Base-by-base conservation (phyloP, 371 early-diverging fungal genomes). In the Mortierella sp. region DNA sequence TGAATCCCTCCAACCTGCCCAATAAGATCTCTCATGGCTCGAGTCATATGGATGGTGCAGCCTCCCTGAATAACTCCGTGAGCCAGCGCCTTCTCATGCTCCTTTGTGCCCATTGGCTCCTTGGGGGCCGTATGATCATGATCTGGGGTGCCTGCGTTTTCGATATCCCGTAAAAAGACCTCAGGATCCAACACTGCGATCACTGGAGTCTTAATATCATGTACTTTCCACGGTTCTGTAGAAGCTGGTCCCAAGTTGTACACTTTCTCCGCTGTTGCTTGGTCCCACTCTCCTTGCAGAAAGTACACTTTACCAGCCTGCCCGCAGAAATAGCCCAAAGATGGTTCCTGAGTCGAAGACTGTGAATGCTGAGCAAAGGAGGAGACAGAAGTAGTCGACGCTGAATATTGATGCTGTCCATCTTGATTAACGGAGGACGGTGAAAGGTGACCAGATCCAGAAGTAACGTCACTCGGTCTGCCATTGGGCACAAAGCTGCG, bases 211-310 rank as follows among this genome's bases (percentile, higher is more conserved):
- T 67, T 78, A 47, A 80, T 69, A 21, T 72, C 78, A 6, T 58
- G 50, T 1, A 71, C n/a, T 21, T 61, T 79, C 70, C 74, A 79
- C 19, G 67, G 60, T 22, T 76, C 76, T 9, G 67, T 70, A 3
- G 76, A 80, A 1, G 72, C 71, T 8, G 79, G 81, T 17, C 81
- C 81, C 9, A 71, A 37, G 50, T 79, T 79, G 28, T 71, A 80
- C 7, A 80, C 76, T 22, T 63, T 71, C 43, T 79, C 78, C 1
- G 79, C 67, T 5, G 65, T 74, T 7, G 62, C 49, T 39, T 71
- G 77, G 45, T 79, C 79, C 81, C 81, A 80, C 16, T 79, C 67
- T 17, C 81, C 81, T 41, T 79, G 65, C n/a, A 79, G 55, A 21
- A 80, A 79, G 31, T 71, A 67, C 19, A 80, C 76, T n/a, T 63